Evolutionary conservation across 768 basidiomycete genomes (phyloP).

Genomic region (Phylloporus rhodoxanthus): DNA sequence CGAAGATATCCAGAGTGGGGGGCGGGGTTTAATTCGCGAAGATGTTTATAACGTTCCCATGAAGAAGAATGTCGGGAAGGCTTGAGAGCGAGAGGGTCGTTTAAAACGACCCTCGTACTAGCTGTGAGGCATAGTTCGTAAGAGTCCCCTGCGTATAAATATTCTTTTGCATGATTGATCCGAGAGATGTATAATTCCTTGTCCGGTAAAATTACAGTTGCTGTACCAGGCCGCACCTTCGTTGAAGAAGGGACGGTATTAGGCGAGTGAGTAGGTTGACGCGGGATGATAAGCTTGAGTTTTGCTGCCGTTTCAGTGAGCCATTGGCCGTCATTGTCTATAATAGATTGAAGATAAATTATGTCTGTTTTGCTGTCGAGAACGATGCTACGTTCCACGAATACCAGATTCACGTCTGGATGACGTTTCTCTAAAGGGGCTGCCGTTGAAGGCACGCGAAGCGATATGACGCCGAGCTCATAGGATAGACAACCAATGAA

Average conservation of each 20-base stretch:
- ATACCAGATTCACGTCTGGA: slow-evolving; percentile 70
- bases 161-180: slow-evolving; percentile 66
- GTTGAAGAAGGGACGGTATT: slow-evolving; percentile 21
- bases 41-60: slow-evolving; percentile 68
- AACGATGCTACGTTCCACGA: slow-evolving; percentile 74
- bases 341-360: slow-evolving; percentile 60
- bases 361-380: slow-evolving; percentile 48
- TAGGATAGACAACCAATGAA: slow-evolving; percentile 75
- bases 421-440: slow-evolving; percentile 34
- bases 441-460: slow-evolving; percentile 40
- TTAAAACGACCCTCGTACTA: slow-evolving; percentile 52
- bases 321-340: slow-evolving; percentile 58
- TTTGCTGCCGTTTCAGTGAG: slow-evolving; percentile 36
- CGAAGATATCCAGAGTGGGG: slow-evolving; percentile 82
- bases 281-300: slow-evolving; percentile 12
- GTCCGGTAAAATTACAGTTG: slow-evolving; percentile 48
- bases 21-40: slow-evolving; percentile 78
- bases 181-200: slow-evolving; percentile 56
- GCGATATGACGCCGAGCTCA: slow-evolving; percentile 61
- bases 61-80: slow-evolving; percentile 32
- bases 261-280: slow-evolving; percentile 10
- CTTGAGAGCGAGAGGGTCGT: slow-evolving; percentile 24
- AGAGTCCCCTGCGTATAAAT: slow-evolving; percentile 77
- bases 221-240: slow-evolving; percentile 19
- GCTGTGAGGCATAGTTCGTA: slow-evolving; percentile 93